Conservation (phyloP, 2,329 filamentous ascomycete genomes). For the Fusarium irregulare region DNA sequence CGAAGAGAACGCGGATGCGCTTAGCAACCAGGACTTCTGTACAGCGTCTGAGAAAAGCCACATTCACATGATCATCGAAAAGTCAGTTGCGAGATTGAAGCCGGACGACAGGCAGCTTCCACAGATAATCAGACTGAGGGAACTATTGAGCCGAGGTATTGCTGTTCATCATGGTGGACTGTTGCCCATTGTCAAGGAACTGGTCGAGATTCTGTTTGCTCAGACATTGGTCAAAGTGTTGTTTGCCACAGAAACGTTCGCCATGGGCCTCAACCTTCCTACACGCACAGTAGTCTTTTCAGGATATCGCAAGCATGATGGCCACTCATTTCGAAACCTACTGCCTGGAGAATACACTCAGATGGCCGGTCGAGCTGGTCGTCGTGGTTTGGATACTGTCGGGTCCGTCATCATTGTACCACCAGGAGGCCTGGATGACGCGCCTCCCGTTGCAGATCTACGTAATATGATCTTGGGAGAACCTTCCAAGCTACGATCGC, state of each 20-base stretch:
- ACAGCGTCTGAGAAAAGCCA: constrained; percentile 94
- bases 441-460: constrained; percentile 84
- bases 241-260: constrained; percentile 98
- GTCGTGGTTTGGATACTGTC: constrained; percentile 90
- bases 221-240: constrained; percentile 95
- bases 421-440: constrained; percentile 81
- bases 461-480: constrained; percentile 96
- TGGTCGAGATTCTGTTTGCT: constrained; percentile 96
- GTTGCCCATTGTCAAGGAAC: constrained; percentile 95
- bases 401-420: constrained; percentile 95
- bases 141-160: constrained; percentile 87
- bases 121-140: constrained; percentile 88
- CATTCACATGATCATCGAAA: constrained; percentile 97
- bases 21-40: constrained; percentile 95
- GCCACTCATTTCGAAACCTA: constrained; percentile 88
- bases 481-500: constrained; percentile 92
- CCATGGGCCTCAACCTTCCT: constrained; percentile 96
- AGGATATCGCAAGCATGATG: constrained; percentile 95
- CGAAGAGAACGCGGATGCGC: constrained; percentile 94
- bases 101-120: constrained; percentile 90
- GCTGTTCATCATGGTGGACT: constrained; percentile 96
- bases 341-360: constrained; percentile 97
- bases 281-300: constrained; percentile 98
- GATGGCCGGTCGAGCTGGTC: constrained; percentile 95
- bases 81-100: constrained; percentile 90